Evolutionary conservation across 1,139 yeast species (phyloP), one percentile per base, ranked within the genome.

Genomic region (Yamadazyma friedrichii): DNA sequence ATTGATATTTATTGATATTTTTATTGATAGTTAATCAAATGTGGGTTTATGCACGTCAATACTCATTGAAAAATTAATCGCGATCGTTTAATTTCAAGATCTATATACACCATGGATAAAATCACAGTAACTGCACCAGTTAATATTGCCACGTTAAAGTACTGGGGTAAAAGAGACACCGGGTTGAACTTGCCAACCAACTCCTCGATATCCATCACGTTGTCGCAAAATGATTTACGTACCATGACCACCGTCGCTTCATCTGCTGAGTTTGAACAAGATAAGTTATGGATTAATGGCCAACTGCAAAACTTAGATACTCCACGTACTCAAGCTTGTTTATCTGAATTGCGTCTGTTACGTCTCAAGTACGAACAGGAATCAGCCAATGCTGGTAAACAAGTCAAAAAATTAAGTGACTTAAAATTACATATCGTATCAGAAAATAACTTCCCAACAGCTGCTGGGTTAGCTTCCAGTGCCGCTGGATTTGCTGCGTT

Each of bases 121-220:
- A 93, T 96, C 9, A 81, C 96, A 10, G 84, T 88, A 38, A 89
- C 98, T 31, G 98, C 98, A 3, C 98, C 98, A 12, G 98, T 93
- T 42, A 93, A 93, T 63, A 93, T 93, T 62, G 98, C 98, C 31
- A 91, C 98, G 36, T 76, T 93, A 52, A 93, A 93, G 67, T 94
- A 93, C 69, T 93, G 99, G 99, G 98, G 99, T 38, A 93, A 93
- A 66, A 79, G 98, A 58, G 97, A 93, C 63, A 83, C 82, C 47
- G 70, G 74, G 38, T 77, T 93, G 57, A 93, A 93, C 59, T 73
- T 93, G 43, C 99, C 99, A 37, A 93, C 98, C 43, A 93, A 93
- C 67, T 85, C 95, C 9, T 89, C 97, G 24, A 88, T 93, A 52
- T 88, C 97, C 15, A 96, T 94, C 37, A 93, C 99, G 9, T 72